Base-by-base conservation (phyloP, 768 basidiomycete species). In the Rhizopogon rudus region DNA sequence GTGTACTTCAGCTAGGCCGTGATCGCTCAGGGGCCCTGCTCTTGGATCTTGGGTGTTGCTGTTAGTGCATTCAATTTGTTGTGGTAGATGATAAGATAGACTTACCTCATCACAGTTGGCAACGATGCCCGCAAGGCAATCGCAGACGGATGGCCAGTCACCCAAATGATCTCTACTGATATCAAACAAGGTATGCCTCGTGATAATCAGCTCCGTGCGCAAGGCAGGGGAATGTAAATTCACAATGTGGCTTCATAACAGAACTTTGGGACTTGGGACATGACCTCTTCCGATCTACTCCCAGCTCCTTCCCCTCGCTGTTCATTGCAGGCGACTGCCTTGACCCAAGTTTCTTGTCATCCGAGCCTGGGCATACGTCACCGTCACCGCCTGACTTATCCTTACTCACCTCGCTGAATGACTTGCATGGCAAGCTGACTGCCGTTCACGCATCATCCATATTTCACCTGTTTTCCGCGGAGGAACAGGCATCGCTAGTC, bases 201-300 rank as follows among this genome's bases (percentile, higher is more conserved):
- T 5, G 13, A 31, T 44, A 53, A 20, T 5, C 10, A 39, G 6
- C 12, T 8, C 35, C 10, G 7, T 14, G 31, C 17, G 6, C 3
- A 12, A 20, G 12, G 2, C 8, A 16, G 8, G 33, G 7, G 20
- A 14, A 33, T 20, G 31, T 20, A 16, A 3, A 13, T 22, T 22
- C 13, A 16, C 3, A 20, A 20, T 48, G 22, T 50, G 17, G 8
- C 35, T 35, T n/a, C 10, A 20, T 45, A 31, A 16, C 53, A 86
- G 84, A 70, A 9, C 81, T 82, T 57, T 87, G 84, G 84, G 73
- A 81, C 5, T 71, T 78, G 4, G 86, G 86, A 1, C 84, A 87
- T 57, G 71, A 79, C 42, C 71, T 88, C 14, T 88, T 86, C 69
- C 75, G 65, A 49, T 75, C 79, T 3, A 81, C 73, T 0, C 75